phyloP scores from a whole-genome alignment of 352 stramenopile genomes.

The Phytophthora sansomeana region DNA sequence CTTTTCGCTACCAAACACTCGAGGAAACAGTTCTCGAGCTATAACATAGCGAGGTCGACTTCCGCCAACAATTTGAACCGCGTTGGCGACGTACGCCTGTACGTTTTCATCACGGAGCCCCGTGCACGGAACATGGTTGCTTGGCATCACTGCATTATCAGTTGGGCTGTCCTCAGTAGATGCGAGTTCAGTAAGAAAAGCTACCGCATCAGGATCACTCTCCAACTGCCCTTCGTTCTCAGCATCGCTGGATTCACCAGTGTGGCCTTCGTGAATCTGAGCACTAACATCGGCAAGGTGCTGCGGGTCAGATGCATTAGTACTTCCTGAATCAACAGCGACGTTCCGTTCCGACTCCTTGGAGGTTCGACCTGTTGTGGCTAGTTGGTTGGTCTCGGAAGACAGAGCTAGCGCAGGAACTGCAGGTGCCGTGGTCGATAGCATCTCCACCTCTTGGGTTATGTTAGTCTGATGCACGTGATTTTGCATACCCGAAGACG shows the following conservation, averaged over 20 bases:
- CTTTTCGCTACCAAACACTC: slow-evolving; percentile 58
- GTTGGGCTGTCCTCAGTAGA: slow-evolving; percentile 8
- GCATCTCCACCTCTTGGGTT: slow-evolving; percentile 3
- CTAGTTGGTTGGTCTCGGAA: slow-evolving; percentile 13
- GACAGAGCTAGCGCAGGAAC: slow-evolving; percentile 20
- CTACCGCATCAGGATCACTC: slow-evolving; percentile 31
- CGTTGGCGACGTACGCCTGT: slow-evolving; percentile 64
- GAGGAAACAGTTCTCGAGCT: slow-evolving; percentile 76
- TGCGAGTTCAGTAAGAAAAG: slow-evolving; percentile 39
- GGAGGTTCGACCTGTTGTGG: slow-evolving; percentile 3
- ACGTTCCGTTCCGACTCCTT: slow-evolving; percentile 11
- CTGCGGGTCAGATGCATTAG: slow-evolving; percentile 6
- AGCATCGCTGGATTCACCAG: slow-evolving; percentile 14
- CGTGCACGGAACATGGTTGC: slow-evolving; percentile 60
- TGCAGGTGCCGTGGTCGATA: slow-evolving; percentile 2
- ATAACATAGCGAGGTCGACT: slow-evolving; percentile 85
- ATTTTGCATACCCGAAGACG: slow-evolving; percentile 33
- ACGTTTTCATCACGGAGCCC: slow-evolving; percentile 74
- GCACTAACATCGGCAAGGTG: not conserved
- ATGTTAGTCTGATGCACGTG: slow-evolving; percentile 16
- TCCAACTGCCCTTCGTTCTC: slow-evolving; percentile 27
- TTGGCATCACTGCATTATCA: slow-evolving; percentile 31
- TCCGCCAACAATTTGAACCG: slow-evolving; percentile 76
- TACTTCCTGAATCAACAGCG: not conserved
- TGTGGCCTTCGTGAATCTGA: slow-evolving; percentile 4